These are phyloP conservation scores for Rhytidhysteron rufulum DNA, from an alignment of 2,329 filamentous ascomycete species.

Conservation along the genomic window DNA sequence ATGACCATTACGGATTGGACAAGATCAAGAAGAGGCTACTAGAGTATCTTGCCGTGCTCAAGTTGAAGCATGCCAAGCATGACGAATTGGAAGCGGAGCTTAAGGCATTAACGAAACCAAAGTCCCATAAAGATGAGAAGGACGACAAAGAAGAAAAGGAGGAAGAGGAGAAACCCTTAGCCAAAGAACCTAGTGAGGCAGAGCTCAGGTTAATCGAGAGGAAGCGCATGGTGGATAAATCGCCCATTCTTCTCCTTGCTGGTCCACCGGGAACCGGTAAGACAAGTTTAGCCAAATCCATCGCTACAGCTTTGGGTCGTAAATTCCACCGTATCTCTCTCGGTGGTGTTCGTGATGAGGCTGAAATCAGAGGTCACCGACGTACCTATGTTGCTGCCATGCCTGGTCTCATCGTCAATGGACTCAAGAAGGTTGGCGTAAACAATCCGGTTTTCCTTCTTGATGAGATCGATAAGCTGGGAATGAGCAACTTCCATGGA, in stretches of 20 bases:
- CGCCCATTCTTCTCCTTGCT: slow-evolving; percentile 87
- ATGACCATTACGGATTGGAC: slow-evolving; percentile 93
- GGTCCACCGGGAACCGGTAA: slow-evolving; percentile 95
- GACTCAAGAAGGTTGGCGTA: slow-evolving; percentile 90
- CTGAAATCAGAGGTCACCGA: slow-evolving; percentile 91
- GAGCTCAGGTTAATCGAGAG: slow-evolving; percentile 74
- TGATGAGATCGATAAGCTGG: slow-evolving; percentile 97
- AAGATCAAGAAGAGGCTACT: slow-evolving; percentile 95
- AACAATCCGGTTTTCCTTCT: slow-evolving; percentile 93
- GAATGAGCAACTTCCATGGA: slow-evolving; percentile 84
- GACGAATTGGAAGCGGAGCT: slow-evolving; percentile 78
- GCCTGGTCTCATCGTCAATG: slow-evolving; percentile 92
- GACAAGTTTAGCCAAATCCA: slow-evolving; percentile 88
- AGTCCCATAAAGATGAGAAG: slow-evolving; percentile 29
- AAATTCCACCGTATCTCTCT: slow-evolving; percentile 98
- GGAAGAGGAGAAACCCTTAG: slow-evolving; percentile 36
- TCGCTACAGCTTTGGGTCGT: slow-evolving; percentile 84
- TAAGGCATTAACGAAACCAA: slow-evolving; percentile 47
- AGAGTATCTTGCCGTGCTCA: slow-evolving; percentile 93
- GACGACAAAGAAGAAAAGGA: slow-evolving; percentile 37
- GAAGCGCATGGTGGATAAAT: slow-evolving; percentile 88
- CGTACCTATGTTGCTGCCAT: slow-evolving; percentile 98
- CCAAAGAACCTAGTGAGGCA: slow-evolving; percentile 33
- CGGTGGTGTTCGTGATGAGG: slow-evolving; percentile 91
- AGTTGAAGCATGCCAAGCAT: slow-evolving; percentile 89